These are phyloP conservation scores for Rhododendron molle DNA, from an alignment of 148 eudicot genomes.

Conservation along the genomic window DNA sequence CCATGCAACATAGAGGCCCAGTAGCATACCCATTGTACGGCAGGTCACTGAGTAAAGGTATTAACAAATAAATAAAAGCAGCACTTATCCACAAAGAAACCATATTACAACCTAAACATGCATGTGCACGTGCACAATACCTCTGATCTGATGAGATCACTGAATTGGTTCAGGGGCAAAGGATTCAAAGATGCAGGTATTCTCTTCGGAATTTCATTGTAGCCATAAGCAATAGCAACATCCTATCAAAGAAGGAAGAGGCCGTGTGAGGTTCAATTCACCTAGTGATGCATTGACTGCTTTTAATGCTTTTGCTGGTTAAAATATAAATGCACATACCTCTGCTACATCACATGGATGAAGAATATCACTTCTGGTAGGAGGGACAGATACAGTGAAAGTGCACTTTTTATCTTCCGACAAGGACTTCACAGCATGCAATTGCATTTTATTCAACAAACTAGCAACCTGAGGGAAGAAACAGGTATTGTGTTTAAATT, in stretches of 20 bases:
- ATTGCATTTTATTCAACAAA: constrained; percentile 80
- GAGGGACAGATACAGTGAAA: constrained; percentile 73
- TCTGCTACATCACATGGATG: constrained; percentile 98
- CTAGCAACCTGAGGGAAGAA: constrained; percentile 52
- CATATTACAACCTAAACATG: background rate
- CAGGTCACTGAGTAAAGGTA: background rate
- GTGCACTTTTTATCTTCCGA: constrained; percentile 32
- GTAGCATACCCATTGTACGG: background rate
- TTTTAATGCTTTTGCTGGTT: background rate
- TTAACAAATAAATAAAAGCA: background rate
- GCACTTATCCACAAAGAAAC: background rate
- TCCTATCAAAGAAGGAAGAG: constrained; percentile 39
- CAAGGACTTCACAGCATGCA: constrained; percentile 51
- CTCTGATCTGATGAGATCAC: constrained; percentile 75
- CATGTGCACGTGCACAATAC: constrained; percentile 21
- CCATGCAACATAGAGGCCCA: background rate
- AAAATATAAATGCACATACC: constrained; percentile 31
- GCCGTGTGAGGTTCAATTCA: background rate
- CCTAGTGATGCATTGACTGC: background rate
- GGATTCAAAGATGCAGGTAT: constrained; percentile 76
- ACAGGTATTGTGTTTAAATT: constrained; percentile 1
- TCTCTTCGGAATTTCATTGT: constrained; percentile 78
- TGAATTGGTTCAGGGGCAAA: constrained; percentile 57
- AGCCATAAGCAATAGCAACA: constrained; percentile 98
- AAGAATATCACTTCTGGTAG: constrained; percentile 92